Evolutionary conservation across 345 rosid genomes (phyloP).

Genomic region (Pistacia vera): DNA sequence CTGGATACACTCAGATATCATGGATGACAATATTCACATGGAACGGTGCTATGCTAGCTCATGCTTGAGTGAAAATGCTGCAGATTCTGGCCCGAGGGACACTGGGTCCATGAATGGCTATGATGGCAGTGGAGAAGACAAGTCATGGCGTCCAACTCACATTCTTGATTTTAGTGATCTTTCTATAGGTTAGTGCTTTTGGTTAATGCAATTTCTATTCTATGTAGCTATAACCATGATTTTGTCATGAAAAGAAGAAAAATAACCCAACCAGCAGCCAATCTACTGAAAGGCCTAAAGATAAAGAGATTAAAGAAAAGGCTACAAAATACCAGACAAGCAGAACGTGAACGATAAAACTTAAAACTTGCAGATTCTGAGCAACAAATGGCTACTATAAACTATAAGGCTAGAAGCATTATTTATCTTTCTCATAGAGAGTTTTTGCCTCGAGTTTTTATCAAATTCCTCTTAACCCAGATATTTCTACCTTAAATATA

Average conservation of each 20-base stretch:
- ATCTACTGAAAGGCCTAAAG: not conserved
- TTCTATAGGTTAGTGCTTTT: constrained; percentile 54
- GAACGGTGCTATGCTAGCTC: constrained; percentile 41
- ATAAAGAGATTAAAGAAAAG: not conserved
- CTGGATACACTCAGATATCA: constrained; percentile 90
- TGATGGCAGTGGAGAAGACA: constrained; percentile 27
- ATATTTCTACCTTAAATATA: not conserved
- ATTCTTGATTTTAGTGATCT: constrained; percentile 86
- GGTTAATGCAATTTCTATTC: not conserved
- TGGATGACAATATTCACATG: constrained; percentile 93
- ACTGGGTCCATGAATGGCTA: constrained; percentile 31
- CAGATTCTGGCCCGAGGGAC: constrained; percentile 15
- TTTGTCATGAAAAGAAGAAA: not conserved
- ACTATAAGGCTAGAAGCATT: not conserved
- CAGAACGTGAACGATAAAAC: not conserved
- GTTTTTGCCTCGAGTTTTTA: not conserved
- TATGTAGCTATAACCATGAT: not conserved
- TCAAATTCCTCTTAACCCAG: not conserved
- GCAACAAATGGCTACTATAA: not conserved
- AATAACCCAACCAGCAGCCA: not conserved
- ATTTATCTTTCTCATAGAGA: not conserved
- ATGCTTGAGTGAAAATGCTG: constrained; percentile 20
- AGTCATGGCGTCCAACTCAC: constrained; percentile 72
- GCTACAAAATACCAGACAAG: not conserved
- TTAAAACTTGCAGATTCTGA: not conserved